Evolutionary conservation across 1,139 yeast species (phyloP).

Genomic region (Chernovozyma sophiae-reginae): DNA sequence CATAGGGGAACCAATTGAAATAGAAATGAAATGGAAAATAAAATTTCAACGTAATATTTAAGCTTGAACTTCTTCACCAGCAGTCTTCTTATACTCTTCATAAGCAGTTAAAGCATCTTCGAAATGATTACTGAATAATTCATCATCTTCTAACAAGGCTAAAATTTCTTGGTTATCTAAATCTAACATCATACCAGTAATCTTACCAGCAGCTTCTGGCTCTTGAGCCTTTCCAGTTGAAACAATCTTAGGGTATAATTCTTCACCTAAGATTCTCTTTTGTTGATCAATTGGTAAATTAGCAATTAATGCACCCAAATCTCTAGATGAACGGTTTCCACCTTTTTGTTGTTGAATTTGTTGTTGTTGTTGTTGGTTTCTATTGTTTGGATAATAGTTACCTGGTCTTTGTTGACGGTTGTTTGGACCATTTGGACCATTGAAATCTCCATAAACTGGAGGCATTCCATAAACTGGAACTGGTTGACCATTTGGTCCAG

Average conservation of each 20-base stretch:
- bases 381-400: slow-evolving; percentile 44
- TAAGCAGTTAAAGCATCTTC: slow-evolving; percentile 94
- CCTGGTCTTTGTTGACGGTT: slow-evolving; percentile 21
- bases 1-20: neutral
- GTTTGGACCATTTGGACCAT: slow-evolving; percentile 41
- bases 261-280: slow-evolving; percentile 97
- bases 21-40: neutral
- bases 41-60: slow-evolving; percentile 8
- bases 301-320: slow-evolving; percentile 57
- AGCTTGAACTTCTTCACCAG: slow-evolving; percentile 22
- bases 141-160: slow-evolving; percentile 85
- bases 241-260: slow-evolving; percentile 89
- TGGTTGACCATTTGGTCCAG: slow-evolving; percentile 81
- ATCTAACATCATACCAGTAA: slow-evolving; percentile 98
- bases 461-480: slow-evolving; percentile 79
- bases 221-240: slow-evolving; percentile 83
- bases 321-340: slow-evolving; percentile 37
- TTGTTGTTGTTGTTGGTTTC: slow-evolving; percentile 15
- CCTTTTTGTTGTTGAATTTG: slow-evolving; percentile 27
- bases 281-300: slow-evolving; percentile 80
- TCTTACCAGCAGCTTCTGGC: slow-evolving; percentile 96
- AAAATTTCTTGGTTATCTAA: slow-evolving; percentile 90
- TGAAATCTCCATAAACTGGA: slow-evolving; percentile 63
- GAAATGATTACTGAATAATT: slow-evolving; percentile 84
- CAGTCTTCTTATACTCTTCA: slow-evolving; percentile 69